Evolutionary conservation across 2,329 filamentous ascomycete genomes (phyloP).

Genomic region (Pseudopithomyces maydicus): DNA sequence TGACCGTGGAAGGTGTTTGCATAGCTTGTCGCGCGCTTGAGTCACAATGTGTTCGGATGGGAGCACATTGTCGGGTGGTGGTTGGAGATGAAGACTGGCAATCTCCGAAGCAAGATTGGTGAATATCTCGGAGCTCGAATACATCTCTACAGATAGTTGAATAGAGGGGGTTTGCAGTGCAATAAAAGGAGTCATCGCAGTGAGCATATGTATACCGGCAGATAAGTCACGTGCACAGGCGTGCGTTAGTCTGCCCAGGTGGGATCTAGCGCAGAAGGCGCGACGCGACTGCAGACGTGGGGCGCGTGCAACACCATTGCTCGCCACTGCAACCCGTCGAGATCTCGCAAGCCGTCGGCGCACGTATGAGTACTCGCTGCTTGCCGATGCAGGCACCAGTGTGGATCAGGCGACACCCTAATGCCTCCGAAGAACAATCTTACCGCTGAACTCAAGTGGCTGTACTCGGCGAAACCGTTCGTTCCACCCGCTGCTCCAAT

Average conservation of each 20-base stretch:
- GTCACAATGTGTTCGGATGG: constrained; percentile 37
- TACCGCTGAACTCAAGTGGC: constrained; percentile 54
- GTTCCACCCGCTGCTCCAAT: constrained; percentile 43
- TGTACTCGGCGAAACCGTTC: constrained; percentile 52
- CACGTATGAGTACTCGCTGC: constrained; percentile 27
- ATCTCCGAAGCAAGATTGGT: constrained; percentile 28
- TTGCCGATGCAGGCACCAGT: constrained; percentile 23
- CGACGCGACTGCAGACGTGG: constrained; percentile 30
- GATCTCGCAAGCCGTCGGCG: constrained; percentile 9
- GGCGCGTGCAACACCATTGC: constrained; percentile 13
- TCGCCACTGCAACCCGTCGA: constrained; percentile 26
- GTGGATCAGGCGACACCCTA: constrained; percentile 34
- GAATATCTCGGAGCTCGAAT: constrained; percentile 17
- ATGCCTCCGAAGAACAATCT: constrained; percentile 57
- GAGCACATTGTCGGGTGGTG: constrained; percentile 34
- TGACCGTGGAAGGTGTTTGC: constrained; percentile 38
- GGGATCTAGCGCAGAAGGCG: constrained; percentile 15
- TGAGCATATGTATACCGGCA: neutral
- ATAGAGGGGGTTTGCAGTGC: neutral
- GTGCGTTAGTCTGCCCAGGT: constrained; percentile 20
- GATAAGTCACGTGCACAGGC: constrained; percentile 32
- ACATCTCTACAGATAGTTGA: constrained; percentile 15
- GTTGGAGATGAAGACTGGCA: constrained; percentile 25
- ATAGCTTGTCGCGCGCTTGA: constrained; percentile 42
- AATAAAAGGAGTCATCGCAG: neutral